These are phyloP conservation scores for Sporothrix sp. DNA, from an alignment of 2,329 filamentous ascomycete genomes.

Conservation along the genomic window DNA sequence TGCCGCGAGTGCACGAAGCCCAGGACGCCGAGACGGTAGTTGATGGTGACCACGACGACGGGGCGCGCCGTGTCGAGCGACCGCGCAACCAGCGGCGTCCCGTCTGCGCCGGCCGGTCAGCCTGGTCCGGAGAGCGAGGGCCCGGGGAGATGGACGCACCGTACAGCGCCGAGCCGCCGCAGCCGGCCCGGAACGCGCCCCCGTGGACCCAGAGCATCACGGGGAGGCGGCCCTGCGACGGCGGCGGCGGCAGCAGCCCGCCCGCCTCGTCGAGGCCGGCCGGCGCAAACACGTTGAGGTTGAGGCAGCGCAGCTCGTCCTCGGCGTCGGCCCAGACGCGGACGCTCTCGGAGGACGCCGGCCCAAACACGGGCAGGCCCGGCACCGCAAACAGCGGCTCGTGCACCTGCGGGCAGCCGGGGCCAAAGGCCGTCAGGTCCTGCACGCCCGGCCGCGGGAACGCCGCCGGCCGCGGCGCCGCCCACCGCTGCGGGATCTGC, in stretches of 20 bases:
- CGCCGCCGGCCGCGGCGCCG: background rate
- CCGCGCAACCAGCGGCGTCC: background rate
- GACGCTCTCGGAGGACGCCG: background rate
- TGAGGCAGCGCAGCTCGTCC: background rate
- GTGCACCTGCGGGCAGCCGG: background rate
- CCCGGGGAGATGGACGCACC: background rate
- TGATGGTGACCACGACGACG: background rate
- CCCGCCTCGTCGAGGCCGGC: background rate
- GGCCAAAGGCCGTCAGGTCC: background rate
- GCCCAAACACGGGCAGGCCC: background rate
- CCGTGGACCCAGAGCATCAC: constrained; percentile 4
- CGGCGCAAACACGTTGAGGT: constrained; percentile 1
- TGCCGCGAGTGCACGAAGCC: background rate
- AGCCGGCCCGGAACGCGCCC: background rate
- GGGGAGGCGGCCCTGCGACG: background rate
- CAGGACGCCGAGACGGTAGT: constrained; percentile 1
- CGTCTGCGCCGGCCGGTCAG: background rate
- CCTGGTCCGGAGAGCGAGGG: too few relatives aligned
- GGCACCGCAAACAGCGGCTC: background rate
- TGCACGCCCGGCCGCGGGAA: background rate
- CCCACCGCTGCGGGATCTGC: background rate
- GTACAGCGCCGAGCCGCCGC: background rate
- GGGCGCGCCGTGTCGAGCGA: background rate
- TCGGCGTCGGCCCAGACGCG: background rate
- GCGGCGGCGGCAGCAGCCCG: background rate